phyloP scores from a whole-genome alignment of 2,329 filamentous ascomycete genomes.

The Alternaria novae-zelandiae region DNA sequence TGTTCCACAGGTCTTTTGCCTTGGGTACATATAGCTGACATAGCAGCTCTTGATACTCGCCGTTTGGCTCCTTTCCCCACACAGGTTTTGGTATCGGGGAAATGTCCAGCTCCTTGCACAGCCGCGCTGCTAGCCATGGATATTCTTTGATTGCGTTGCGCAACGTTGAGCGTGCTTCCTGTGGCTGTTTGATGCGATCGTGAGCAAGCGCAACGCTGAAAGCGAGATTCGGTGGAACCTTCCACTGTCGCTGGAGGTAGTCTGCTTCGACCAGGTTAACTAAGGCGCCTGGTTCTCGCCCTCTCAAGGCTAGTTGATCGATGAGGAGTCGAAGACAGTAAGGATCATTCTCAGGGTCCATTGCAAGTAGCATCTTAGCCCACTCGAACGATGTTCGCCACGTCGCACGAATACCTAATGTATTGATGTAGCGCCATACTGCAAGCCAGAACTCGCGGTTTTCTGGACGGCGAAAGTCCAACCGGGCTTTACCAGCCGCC shows the following conservation, averaged over 20 bases:
- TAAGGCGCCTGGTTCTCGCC: slow-evolving; percentile 77
- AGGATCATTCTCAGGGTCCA: slow-evolving; percentile 76
- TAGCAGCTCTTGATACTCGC: slow-evolving; percentile 70
- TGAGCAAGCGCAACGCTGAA: slow-evolving; percentile 81
- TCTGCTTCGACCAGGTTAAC: slow-evolving; percentile 68
- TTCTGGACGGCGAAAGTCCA: slow-evolving; percentile 82
- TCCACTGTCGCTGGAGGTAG: slow-evolving; percentile 57
- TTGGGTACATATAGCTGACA: slow-evolving; percentile 77
- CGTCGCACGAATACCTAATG: slow-evolving; percentile 87
- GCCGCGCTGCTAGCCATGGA: slow-evolving; percentile 82
- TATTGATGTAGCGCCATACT: slow-evolving; percentile 85
- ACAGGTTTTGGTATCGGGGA: slow-evolving; percentile 77
- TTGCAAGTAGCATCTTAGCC: slow-evolving; percentile 80
- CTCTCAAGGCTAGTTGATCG: slow-evolving; percentile 83
- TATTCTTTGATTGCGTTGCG: slow-evolving; percentile 71
- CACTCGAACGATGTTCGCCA: slow-evolving; percentile 94
- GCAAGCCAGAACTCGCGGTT: slow-evolving; percentile 94
- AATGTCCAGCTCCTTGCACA: slow-evolving; percentile 82
- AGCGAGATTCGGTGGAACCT: slow-evolving; percentile 70
- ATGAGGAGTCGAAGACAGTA: slow-evolving; percentile 83
- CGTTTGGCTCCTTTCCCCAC: slow-evolving; percentile 78
- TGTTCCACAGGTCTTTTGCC: slow-evolving; percentile 86
- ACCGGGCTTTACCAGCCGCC: slow-evolving; percentile 76
- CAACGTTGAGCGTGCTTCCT: slow-evolving; percentile 70
- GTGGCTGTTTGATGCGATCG: slow-evolving; percentile 70